A percentile compares a stretch with the other conserved stretches of the same genome.
Conservation (phyloP, 345 rosid species). For the Eucalyptus pumila region DNA sequence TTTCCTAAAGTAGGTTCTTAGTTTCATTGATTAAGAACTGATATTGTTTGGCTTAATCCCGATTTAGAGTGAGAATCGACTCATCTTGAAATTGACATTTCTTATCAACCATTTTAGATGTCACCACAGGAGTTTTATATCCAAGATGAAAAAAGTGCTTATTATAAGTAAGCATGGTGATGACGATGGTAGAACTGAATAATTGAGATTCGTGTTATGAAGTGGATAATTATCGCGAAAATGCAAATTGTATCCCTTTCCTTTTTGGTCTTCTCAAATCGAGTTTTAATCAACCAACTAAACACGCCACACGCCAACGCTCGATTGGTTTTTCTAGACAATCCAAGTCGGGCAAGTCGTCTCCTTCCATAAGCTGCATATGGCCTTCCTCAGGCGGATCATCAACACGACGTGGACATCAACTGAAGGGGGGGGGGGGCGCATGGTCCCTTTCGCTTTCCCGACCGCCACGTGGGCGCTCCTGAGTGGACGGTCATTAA, state of each 20-base stretch:
- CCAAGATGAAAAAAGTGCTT: fast-evolving
- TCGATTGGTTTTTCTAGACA: neutral
- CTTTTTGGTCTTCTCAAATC: neutral
- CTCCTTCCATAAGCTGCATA: neutral
- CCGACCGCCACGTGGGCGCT: neutral
- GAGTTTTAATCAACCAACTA: neutral
- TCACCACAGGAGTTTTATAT: neutral
- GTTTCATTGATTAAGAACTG: fast-evolving
- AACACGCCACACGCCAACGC: neutral
- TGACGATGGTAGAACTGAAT: fast-evolving
- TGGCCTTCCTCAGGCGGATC: neutral
- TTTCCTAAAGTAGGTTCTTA: too few species aligned
- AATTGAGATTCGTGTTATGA: fast-evolving
- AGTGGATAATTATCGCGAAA: fast-evolving
- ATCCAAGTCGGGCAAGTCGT: neutral
- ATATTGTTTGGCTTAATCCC: fast-evolving
- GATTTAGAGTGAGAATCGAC: too few species aligned
- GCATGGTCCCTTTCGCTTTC: neutral
- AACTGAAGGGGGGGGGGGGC: fast-evolving
- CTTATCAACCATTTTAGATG: neutral
- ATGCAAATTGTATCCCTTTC: neutral
- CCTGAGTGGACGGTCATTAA: neutral
- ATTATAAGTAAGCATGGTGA: fast-evolving
- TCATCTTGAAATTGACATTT: fast-evolving
- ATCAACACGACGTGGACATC: neutral